These are phyloP conservation scores for Metschnikowia henanensis DNA, from an alignment of 805 yeast species.

Conservation along the genomic window DNA sequence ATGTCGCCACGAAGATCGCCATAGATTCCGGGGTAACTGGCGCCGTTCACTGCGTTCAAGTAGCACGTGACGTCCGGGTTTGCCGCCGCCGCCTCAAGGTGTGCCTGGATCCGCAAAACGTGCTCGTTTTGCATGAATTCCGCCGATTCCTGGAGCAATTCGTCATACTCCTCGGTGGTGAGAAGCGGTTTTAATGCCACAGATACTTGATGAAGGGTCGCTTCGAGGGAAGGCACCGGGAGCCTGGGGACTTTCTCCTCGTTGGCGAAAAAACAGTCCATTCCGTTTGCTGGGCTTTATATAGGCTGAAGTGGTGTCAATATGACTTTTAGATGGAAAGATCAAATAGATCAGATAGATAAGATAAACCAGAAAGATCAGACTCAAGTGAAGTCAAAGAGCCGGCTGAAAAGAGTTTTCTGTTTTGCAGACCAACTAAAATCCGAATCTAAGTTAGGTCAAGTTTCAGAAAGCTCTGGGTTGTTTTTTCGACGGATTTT, in stretches of 20 bases:
- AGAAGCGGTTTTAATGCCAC: conserved; percentile 61
- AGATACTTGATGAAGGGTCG: conserved; percentile 53
- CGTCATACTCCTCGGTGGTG: conserved; percentile 48
- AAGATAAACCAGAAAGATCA: too few species aligned
- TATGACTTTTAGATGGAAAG: too few species aligned
- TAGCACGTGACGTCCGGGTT: conserved; percentile 44
- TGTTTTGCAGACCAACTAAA: too few species aligned
- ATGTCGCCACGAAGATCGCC: conserved; percentile 66
- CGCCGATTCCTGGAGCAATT: conserved; percentile 43
- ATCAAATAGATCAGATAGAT: too few species aligned
- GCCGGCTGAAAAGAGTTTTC: too few species aligned
- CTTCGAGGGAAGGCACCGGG: conserved; percentile 58
- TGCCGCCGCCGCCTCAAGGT: conserved; percentile 47
- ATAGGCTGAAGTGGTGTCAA: too few species aligned
- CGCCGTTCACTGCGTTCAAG: conserved; percentile 52
- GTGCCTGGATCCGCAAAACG: conserved; percentile 51
- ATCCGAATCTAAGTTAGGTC: too few species aligned
- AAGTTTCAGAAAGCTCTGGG: too few species aligned
- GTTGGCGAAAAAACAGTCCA: conserved; percentile 22
- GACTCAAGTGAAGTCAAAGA: too few species aligned
- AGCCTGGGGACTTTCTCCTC: conserved; percentile 52
- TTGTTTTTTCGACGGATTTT: too few species aligned
- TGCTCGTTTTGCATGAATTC: conserved; percentile 45
- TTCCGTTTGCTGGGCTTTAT: too few species aligned
- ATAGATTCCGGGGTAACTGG: conserved; percentile 55